Evolutionary conservation across 441 rosid species (phyloP).

Genomic region (Pelargonium myrrhifolium): DNA sequence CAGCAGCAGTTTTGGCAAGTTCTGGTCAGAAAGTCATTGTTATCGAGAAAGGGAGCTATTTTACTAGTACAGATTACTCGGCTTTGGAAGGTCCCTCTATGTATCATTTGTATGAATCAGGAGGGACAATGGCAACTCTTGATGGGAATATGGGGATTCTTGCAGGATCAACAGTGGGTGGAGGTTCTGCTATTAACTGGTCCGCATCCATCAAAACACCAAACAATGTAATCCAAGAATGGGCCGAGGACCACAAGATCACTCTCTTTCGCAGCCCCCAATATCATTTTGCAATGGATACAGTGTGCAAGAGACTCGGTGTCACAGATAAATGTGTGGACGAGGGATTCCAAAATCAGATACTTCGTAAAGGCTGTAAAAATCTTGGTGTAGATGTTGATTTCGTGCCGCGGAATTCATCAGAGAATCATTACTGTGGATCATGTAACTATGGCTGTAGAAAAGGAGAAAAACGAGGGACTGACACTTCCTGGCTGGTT

Average conservation of each 20-base stretch:
- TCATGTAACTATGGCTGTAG: constrained; percentile 75
- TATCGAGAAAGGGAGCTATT: constrained; percentile 81
- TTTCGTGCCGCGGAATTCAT: constrained; percentile 60
- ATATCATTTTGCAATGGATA: constrained; percentile 55
- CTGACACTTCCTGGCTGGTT: constrained; percentile 72
- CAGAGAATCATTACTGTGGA: constrained; percentile 70
- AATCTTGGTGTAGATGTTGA: constrained; percentile 50
- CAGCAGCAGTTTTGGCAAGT: constrained; percentile 67
- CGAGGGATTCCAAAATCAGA: constrained; percentile 70
- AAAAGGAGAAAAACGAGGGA: constrained; percentile 76
- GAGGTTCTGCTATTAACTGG: constrained; percentile 15
- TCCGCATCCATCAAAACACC: constrained; percentile 15
- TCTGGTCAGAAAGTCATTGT: constrained; percentile 71
- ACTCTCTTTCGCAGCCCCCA: constrained; percentile 40
- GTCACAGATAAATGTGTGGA: constrained; percentile 47
- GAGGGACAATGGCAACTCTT: constrained; percentile 4
- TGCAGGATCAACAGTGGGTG: constrained; percentile 17
- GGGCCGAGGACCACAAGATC: constrained; percentile 50
- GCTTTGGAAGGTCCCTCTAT: constrained; percentile 58
- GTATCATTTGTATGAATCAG: constrained; percentile 12
- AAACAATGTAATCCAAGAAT: constrained; percentile 41
- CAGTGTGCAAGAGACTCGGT: constrained; percentile 62
- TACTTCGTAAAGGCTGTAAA: constrained; percentile 68
- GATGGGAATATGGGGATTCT: constrained; percentile 14
- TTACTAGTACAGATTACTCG: constrained; percentile 42